phyloP scores from a whole-genome alignment of 2,329 filamentous ascomycete species.

The Colletotrichum liaoningense region DNA sequence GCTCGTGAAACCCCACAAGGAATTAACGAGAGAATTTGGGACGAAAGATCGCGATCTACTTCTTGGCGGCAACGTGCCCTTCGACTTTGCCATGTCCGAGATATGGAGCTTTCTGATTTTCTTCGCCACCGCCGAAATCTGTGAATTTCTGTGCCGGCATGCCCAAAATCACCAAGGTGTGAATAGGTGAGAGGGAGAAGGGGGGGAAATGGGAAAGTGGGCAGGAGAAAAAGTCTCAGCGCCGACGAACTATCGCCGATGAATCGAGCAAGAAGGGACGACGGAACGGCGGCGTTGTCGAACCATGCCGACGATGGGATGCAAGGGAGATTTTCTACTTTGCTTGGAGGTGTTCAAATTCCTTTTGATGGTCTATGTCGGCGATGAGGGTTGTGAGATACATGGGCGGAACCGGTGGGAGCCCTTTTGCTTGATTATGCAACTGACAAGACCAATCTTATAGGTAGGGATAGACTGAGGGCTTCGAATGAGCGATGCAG shows the following conservation, averaged over 20 bases:
- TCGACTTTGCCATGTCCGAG: constrained; percentile 9
- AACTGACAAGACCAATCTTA: background rate
- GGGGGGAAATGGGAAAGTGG: background rate
- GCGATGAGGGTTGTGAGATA: background rate
- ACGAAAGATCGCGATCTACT: background rate
- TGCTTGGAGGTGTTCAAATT: background rate
- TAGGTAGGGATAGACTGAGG: background rate
- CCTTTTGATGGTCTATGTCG: background rate
- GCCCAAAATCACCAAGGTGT: background rate
- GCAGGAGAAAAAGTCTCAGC: background rate
- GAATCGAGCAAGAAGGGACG: background rate
- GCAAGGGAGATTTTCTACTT: background rate
- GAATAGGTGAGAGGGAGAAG: background rate
- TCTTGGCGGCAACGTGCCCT: constrained; percentile 8
- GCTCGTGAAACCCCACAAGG: background rate
- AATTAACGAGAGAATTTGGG: background rate
- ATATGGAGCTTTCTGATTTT: background rate
- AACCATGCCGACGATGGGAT: background rate
- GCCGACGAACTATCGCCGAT: background rate
- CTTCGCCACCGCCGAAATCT: background rate
- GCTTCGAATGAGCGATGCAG: background rate
- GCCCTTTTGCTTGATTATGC: background rate
- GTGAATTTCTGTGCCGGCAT: background rate
- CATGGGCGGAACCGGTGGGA: background rate
- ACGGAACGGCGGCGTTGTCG: background rate